These are phyloP conservation scores for Candida labiduridarum DNA, from an alignment of 1,139 yeast genomes.

Conservation along the genomic window DNA sequence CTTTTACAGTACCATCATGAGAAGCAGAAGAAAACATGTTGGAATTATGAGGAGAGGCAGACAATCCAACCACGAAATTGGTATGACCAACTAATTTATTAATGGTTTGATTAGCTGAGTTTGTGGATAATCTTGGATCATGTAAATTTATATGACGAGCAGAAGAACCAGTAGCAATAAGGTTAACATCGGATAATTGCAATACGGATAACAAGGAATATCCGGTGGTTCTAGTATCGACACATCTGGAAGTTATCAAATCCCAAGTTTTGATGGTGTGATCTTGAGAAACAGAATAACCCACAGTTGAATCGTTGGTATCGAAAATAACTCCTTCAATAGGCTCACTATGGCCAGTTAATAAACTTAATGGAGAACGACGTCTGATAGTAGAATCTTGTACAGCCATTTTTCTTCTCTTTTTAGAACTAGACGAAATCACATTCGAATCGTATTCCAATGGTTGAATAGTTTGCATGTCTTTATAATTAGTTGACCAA, in stretches of 20 bases:
- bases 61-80: constrained; percentile 82
- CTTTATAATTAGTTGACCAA: constrained; percentile 88
- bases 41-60: constrained; percentile 71
- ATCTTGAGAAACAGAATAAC: constrained; percentile 93
- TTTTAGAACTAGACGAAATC: constrained; percentile 80
- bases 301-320: constrained; percentile 71
- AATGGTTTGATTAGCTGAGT: constrained; percentile 43
- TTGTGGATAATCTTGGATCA: constrained; percentile 69
- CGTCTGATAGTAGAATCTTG: constrained; percentile 78
- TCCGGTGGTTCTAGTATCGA: constrained; percentile 89
- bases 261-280: constrained; percentile 97
- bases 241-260: constrained; percentile 76
- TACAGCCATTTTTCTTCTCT: constrained; percentile 81
- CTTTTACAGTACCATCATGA: constrained; percentile 92
- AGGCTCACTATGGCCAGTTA: constrained; percentile 83
- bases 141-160: constrained; percentile 94
- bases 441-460: constrained; percentile 50
- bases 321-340: constrained; percentile 86
- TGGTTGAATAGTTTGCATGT: constrained; percentile 76
- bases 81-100: constrained; percentile 84
- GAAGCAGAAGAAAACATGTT: constrained; percentile 88
- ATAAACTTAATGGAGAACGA: constrained; percentile 75
- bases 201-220: constrained; percentile 78
- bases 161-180: constrained; percentile 90
- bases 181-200: constrained; percentile 63